Percentiles rank a stretch among this genome's conserved stretches.
phyloP scores from a whole-genome alignment of 129 eudicot species.

The Saussurea involucrata region DNA sequence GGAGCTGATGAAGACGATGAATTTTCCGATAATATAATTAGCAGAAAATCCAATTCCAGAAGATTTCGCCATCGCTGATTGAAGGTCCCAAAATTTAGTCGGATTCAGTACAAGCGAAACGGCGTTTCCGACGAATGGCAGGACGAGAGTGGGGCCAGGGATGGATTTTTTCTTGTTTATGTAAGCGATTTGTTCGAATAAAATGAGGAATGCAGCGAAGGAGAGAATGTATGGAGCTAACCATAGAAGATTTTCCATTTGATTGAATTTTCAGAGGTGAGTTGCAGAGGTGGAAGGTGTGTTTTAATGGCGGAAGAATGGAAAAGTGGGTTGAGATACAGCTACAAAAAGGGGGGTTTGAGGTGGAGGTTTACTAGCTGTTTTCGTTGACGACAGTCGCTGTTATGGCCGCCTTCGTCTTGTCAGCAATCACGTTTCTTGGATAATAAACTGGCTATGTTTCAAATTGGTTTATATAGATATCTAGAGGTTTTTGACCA shows the following conservation, averaged over 20 bases:
- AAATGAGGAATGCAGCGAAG: conserved; percentile 22
- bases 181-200: conserved; percentile 60
- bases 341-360: conserved; percentile 23
- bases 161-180: conserved; percentile 48
- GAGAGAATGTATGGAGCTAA: conserved; percentile 41
- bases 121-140: conserved; percentile 83
- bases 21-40: conserved; percentile 75
- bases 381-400: conserved; percentile 24
- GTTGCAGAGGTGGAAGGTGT: conserved; percentile 3
- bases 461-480: neutral
- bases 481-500: neutral
- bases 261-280: neutral
- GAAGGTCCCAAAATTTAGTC: conserved; percentile 64
- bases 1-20: conserved; percentile 62
- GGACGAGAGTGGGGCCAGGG: conserved; percentile 62
- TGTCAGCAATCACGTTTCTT: conserved; percentile 17
- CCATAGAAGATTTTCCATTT: conserved; percentile 1
- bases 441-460: neutral
- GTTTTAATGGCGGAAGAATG: conserved; percentile 13
- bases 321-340: conserved; percentile 23
- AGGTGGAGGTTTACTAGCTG: conserved; percentile 24
- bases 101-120: conserved; percentile 56
- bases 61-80: conserved; percentile 50
- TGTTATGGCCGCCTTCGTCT: conserved; percentile 26
- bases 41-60: conserved; percentile 63